Base-by-base conservation (phyloP, 2,329 filamentous ascomycete genomes). In the Fusarium praegraminearum region DNA sequence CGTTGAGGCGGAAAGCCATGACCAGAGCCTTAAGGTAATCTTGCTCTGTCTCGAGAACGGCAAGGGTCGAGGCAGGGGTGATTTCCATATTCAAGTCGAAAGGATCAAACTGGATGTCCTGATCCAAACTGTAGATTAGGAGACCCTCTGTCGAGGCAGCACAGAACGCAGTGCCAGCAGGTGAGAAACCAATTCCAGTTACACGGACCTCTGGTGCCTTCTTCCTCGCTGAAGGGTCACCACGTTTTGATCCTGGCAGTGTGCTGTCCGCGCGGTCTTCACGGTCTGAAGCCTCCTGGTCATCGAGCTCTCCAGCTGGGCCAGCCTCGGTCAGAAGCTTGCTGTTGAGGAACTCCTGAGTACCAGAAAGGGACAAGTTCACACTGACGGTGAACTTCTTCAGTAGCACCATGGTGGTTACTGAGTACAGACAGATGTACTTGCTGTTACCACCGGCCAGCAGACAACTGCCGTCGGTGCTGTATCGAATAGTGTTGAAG, bases 351-450 rank as follows among this genome's bases (percentile, higher is more conserved):
- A 97, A 97, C 78, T 99, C 96, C 77, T 98, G 95, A 1, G 96
- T 99, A 47, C 96, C 96, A 22, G 97, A 94, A 4, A 99, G 84
- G 3, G 94, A 97, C n/a, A 98, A 84, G 79, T 99, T 99, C 76
- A 97, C 89, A 73, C 93, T 97, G 75, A 98, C 94, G 3, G 95
- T 98, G 77, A 92, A 99, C 78, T 98, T 98, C 79, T 97, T 97
- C 58, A 98, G 84, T 13, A 99, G 83, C 1, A 96, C 93, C 78
- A 96, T 94, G 1, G 95, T 97, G 61, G 90, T 90, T 33, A 97
- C 93, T n/a, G 97, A 95, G 81, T 99, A 99, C 61, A 99, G 81
- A 78, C 96, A 98, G 54, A 99, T 98, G 79, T 97, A 98, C 82
- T 99, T 99, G 89, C 94, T 98, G 84, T 96, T 97, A 33, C 96